A percentile compares a stretch with the other conserved stretches of the same genome.
Conservation (phyloP, 1,284 basidiomycete species). For the Austropuccinia psidii region DNA sequence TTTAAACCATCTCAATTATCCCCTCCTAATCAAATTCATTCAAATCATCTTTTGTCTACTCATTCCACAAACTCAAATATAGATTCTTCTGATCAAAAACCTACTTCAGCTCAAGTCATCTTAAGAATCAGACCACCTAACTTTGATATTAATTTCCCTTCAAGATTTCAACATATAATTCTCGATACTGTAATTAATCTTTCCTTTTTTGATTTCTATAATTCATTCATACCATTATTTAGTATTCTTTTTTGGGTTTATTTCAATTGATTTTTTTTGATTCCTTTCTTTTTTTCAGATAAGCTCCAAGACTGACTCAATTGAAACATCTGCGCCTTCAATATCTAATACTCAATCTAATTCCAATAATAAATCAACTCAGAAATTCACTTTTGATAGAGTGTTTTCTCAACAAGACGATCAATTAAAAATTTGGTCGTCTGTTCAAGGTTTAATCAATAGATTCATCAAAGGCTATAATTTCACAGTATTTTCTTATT, state of each 20-base stretch:
- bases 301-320: slow-evolving; percentile 52
- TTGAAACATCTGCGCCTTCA: slow-evolving; percentile 55
- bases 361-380: slow-evolving; percentile 44
- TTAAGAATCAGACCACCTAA: slow-evolving; percentile 86
- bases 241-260: too few species aligned
- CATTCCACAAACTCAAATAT: too few species aligned
- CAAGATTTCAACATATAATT: slow-evolving; percentile 83
- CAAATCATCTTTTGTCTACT: too few species aligned
- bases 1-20: too few species aligned
- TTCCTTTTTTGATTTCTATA: too few species aligned
- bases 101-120: slow-evolving; percentile 53
- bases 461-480: slow-evolving; percentile 94
- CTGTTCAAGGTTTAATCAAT: slow-evolving; percentile 74
- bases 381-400: slow-evolving; percentile 85
- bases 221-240: too few species aligned
- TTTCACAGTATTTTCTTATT: slow-evolving; percentile 95
- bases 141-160: slow-evolving; percentile 67
- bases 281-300: slow-evolving; percentile 51
- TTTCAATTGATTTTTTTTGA: neutral
- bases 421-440: slow-evolving; percentile 77
- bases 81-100: too few species aligned
- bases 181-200: too few species aligned
- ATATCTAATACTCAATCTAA: slow-evolving; percentile 57
- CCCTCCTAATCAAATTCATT: too few species aligned
- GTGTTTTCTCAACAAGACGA: slow-evolving; percentile 75